Evolutionary conservation across 2,329 filamentous ascomycete species (phyloP).

Genomic region (Cercospora canescens): DNA sequence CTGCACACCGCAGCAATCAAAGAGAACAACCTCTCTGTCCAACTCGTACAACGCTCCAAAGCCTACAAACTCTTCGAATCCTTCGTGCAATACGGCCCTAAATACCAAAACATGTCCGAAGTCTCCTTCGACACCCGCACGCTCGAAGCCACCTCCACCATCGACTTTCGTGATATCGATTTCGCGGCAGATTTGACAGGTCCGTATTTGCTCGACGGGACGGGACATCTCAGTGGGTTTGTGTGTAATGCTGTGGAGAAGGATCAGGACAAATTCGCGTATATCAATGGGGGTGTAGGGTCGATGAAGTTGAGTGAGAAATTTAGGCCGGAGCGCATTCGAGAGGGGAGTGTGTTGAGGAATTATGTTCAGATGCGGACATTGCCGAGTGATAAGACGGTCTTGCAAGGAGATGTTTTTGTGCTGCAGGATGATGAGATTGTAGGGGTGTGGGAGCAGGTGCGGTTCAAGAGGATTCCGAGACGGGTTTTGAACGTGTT

Average conservation of each 20-base stretch:
- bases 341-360: background rate
- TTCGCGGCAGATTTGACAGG: conserved; percentile 31
- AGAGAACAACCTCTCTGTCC: conserved; percentile 17
- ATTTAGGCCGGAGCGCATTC: conserved; percentile 18
- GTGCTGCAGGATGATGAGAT: conserved; percentile 35
- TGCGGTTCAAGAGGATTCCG: conserved; percentile 54
- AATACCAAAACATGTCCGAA: conserved; percentile 33
- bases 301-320: conserved; percentile 30
- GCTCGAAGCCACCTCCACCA: conserved; percentile 30
- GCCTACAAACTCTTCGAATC: conserved; percentile 30
- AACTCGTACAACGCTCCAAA: conserved; percentile 22
- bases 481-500: conserved; percentile 64
- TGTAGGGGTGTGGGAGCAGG: conserved; percentile 34
- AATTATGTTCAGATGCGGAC: conserved; percentile 40
- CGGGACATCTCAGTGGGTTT: conserved; percentile 40
- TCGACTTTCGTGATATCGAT: conserved; percentile 33
- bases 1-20: conserved; percentile 19
- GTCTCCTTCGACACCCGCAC: conserved; percentile 26
- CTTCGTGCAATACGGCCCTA: conserved; percentile 29
- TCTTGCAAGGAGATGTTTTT: conserved; percentile 24
- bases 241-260: conserved; percentile 39
- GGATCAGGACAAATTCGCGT: conserved; percentile 34
- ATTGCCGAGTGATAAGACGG: conserved; percentile 32
- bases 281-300: conserved; percentile 40
- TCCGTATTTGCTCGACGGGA: conserved; percentile 41